Base-by-base conservation (phyloP, 2,329 filamentous ascomycete species). In the Epicoccum sorghinum region DNA sequence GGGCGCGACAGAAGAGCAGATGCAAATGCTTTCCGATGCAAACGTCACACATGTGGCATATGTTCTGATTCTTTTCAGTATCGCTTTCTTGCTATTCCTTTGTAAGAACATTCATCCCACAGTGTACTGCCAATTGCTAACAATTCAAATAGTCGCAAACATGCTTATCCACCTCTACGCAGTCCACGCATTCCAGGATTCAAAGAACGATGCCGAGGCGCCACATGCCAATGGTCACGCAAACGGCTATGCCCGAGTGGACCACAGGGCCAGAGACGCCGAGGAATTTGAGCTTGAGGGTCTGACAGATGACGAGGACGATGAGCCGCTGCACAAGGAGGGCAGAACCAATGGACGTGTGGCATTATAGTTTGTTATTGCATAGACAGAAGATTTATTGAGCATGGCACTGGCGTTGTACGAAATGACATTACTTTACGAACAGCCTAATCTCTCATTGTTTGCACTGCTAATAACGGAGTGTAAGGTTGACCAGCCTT, bases 1-100 rank as follows among this genome's bases (percentile, higher is more conserved):
- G 92, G 90, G 91, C 29, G 93, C 95, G 13, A 98, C 92, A 0
- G 95, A 98, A 73, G 93, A 99, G 77, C 95, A 98, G 76, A 96
- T 98, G 90, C 69, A 81, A 22, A 80, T 97, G 1, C 80, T 98
- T 4, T 82, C 85, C 36, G 80, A 85, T 35, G 89, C 90, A 0
- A 83, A 87, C 55, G 87, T 98, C 67, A 92, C 92, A 24, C 91
- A 96, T 69, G 90, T 98, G 37, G 89, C 93, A 4, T 99, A 98
- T 74, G 86, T 98, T 36, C 82, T 99, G 24, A 93, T 98, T 47
- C 79, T 97, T 8, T 98, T 89, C 81, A 96, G 91, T 66, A 81
- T 97, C 46, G 89, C 93, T 23, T 97, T 96, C 75, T 76, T 99
- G 18, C 75, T 96, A 40, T 99, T 96, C 79, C 86, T 99, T 33